Conservation (phyloP, 495 filamentous ascomycete genomes). For the Darksidea phi region DNA sequence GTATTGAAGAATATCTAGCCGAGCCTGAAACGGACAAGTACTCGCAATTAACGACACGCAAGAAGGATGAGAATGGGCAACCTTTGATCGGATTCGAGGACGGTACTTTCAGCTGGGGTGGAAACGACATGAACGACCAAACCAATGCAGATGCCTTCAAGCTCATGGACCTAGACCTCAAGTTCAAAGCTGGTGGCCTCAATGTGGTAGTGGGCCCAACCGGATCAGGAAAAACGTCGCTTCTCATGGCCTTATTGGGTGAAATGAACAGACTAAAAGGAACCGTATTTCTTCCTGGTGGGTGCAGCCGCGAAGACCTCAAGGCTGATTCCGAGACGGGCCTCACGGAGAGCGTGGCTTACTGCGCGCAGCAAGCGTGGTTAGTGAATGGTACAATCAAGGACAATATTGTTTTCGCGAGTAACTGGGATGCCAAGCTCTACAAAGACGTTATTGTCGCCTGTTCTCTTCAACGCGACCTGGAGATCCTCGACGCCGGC, state of each 20-base stretch:
- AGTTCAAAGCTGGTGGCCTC: slow-evolving; percentile 74
- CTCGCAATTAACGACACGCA: slow-evolving; percentile 68
- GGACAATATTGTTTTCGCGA: slow-evolving; percentile 93
- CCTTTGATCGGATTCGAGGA: slow-evolving; percentile 77
- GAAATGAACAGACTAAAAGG: slow-evolving; percentile 92
- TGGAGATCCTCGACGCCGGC: slow-evolving; percentile 87
- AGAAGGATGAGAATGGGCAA: slow-evolving; percentile 58
- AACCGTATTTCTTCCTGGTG: slow-evolving; percentile 77
- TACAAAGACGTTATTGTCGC: slow-evolving; percentile 87
- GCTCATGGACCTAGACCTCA: slow-evolving; percentile 72
- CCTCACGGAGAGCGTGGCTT: slow-evolving; percentile 87
- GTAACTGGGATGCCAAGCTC: slow-evolving; percentile 73
- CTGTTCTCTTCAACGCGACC: slow-evolving; percentile 88
- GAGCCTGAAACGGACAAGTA: slow-evolving; percentile 98
- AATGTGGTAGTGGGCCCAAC: slow-evolving; percentile 93
- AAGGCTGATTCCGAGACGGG: slow-evolving; percentile 78
- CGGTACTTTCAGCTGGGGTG: slow-evolving; percentile 87
- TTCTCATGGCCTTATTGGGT: slow-evolving; percentile 93
- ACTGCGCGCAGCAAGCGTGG: slow-evolving; percentile 98
- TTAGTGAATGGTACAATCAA: slow-evolving; percentile 94
- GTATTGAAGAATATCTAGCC: slow-evolving; percentile 90
- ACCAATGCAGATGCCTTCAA: slow-evolving; percentile 71
- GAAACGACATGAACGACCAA: slow-evolving; percentile 58
- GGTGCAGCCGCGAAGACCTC: slow-evolving; percentile 77
- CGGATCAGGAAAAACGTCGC: slow-evolving; percentile 89